Evolutionary conservation across 2,329 filamentous ascomycete genomes (phyloP).

Genomic region (Knufia fluminis): DNA sequence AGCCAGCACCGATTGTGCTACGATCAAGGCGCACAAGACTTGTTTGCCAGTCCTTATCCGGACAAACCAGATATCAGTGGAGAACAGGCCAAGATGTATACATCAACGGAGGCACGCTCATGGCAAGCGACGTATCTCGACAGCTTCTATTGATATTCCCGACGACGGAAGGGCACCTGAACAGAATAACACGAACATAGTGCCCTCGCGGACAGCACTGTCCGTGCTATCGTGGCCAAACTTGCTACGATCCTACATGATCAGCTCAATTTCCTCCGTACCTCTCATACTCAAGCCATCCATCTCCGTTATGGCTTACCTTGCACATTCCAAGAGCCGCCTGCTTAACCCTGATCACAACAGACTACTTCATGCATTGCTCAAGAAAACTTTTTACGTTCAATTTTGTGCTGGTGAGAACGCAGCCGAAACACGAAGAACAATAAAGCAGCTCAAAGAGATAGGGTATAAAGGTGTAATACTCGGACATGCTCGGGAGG

Average conservation of each 20-base stretch:
- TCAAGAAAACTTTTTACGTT: conserved; percentile 78
- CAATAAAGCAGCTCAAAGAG: conserved; percentile 55
- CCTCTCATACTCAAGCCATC: conserved; percentile 58
- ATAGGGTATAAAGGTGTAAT: conserved; percentile 80
- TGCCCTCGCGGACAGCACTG: conserved; percentile 12
- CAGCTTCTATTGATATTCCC: conserved; percentile 6
- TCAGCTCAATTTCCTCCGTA: conserved; percentile 22
- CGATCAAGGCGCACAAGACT: not conserved
- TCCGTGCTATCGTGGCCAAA: conserved; percentile 20
- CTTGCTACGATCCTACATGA: conserved; percentile 21
- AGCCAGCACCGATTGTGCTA: not conserved
- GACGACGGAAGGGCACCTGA: not conserved
- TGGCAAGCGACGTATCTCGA: conserved; percentile 16
- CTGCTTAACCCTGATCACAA: conserved; percentile 69
- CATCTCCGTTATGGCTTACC: conserved; percentile 55
- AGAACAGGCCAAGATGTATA: not conserved
- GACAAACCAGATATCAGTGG: not conserved
- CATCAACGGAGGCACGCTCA: conserved; percentile 15
- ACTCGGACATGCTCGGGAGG: conserved; percentile 73
- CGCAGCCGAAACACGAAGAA: conserved; percentile 55
- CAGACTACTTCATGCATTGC: conserved; percentile 55
- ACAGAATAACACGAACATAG: conserved; percentile 1
- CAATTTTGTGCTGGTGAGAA: conserved; percentile 86
- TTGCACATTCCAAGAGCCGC: conserved; percentile 59
- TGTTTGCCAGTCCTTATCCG: not conserved